Evolutionary conservation across 202 grass and related monocot species (phyloP).

Genomic region (Bolboschoenoplectus hybrid): DNA sequence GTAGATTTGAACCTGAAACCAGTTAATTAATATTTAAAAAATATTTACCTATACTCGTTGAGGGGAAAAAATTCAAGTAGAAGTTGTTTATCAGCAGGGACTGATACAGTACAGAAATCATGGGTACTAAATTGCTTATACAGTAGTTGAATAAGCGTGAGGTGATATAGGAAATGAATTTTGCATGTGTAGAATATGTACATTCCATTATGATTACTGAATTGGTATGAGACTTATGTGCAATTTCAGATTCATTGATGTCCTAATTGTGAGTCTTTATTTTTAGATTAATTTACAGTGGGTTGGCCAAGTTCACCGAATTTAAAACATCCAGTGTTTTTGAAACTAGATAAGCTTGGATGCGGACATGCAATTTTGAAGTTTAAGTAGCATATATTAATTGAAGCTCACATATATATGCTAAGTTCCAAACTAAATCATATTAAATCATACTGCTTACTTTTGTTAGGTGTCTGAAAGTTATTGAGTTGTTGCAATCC

Average conservation of each 20-base stretch:
- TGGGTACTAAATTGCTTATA: not conserved
- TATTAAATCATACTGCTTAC: conserved; percentile 8
- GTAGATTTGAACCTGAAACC: not conserved
- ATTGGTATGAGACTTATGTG: not conserved
- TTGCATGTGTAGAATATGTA: conserved; percentile 13
- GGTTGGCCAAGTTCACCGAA: not conserved
- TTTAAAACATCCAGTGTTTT: not conserved
- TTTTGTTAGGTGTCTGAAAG: conserved; percentile 75
- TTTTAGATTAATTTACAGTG: not conserved
- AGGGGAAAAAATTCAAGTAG: not conserved
- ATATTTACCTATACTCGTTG: not conserved
- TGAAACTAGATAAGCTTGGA: conserved; percentile 1
- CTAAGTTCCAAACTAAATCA: not conserved
- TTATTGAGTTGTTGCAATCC: conserved; percentile 73
- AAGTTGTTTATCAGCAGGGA: not conserved
- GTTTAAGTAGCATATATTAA: not conserved
- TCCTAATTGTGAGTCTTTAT: not conserved
- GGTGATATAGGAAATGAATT: conserved; percentile 1
- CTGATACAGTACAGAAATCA: not conserved
- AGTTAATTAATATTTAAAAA: not conserved
- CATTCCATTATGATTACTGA: conserved; percentile 1
- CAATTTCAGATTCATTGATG: conserved; percentile 2
- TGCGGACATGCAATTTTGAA: not conserved
- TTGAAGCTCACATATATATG: not conserved
- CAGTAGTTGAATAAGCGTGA: not conserved